Conservation (phyloP, 2,329 filamentous ascomycete species). For the Phyllosticta capitalensis region DNA sequence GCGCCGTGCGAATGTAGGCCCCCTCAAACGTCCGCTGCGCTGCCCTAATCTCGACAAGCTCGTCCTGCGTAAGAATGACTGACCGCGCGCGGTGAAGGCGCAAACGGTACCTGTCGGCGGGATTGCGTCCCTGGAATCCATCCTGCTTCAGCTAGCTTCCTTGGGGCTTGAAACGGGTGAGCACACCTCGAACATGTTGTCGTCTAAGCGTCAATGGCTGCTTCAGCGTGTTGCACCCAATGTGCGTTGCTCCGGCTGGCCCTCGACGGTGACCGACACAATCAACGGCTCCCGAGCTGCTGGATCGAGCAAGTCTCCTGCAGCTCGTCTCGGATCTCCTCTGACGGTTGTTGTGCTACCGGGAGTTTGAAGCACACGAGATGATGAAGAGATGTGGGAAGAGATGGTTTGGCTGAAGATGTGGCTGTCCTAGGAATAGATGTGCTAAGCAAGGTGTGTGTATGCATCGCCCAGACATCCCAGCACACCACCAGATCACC, state of each 20-base stretch:
- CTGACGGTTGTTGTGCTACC: neutral
- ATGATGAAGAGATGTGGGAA: neutral
- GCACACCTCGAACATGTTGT: conserved; percentile 15
- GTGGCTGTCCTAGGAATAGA: neutral
- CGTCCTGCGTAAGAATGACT: conserved; percentile 68
- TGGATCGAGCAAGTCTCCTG: neutral
- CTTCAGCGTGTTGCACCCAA: neutral
- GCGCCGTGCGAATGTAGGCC: conserved; percentile 87
- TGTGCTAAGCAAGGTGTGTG: neutral
- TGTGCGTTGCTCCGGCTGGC: neutral
- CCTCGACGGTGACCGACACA: neutral
- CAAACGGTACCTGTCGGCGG: conserved; percentile 65
- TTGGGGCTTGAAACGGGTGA: neutral
- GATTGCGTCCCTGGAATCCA: conserved; percentile 43
- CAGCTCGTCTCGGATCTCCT: neutral
- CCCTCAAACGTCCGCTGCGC: conserved; percentile 96
- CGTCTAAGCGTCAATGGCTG: neutral
- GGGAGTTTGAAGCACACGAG: neutral
- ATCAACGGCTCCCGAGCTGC: neutral
- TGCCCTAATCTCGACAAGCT: conserved; percentile 89
- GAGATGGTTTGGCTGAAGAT: neutral
- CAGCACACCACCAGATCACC: neutral
- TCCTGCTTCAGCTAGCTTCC: conserved; percentile 3
- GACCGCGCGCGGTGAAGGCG: conserved; percentile 77
- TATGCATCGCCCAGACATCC: neutral